These are phyloP conservation scores for Colletotrichum sp. DNA, from an alignment of 2,329 filamentous ascomycete species.

Conservation along the genomic window DNA sequence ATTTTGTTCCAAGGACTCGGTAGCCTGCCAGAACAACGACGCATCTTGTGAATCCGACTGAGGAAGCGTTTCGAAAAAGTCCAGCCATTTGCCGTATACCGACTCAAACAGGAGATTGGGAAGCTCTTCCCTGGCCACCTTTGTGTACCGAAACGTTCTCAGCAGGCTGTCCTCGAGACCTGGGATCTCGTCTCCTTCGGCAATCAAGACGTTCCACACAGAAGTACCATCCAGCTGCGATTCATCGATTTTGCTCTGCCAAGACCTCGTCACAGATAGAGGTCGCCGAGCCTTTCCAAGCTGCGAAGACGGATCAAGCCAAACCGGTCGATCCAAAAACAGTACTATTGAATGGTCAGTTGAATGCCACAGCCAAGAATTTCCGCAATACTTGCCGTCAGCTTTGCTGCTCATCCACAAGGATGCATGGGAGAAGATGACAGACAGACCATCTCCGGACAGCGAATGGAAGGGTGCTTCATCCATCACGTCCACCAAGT, in stretches of 20 bases:
- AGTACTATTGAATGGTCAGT: constrained; percentile 28
- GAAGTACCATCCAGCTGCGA: constrained; percentile 18
- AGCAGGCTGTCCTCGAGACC: constrained; percentile 17
- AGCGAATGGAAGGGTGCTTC: constrained; percentile 23
- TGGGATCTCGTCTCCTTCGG: constrained; percentile 13
- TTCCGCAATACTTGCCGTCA: constrained; percentile 7
- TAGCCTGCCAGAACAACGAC: constrained; percentile 33
- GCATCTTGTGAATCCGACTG: not conserved
- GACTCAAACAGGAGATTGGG: constrained; percentile 23
- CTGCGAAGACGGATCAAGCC: constrained; percentile 22
- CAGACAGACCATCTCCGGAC: constrained; percentile 25
- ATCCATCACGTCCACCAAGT: constrained; percentile 23
- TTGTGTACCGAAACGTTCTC: not conserved
- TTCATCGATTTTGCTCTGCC: constrained; percentile 19
- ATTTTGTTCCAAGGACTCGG: constrained; percentile 40
- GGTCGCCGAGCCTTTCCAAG: constrained; percentile 25
- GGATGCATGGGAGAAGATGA: constrained; percentile 37
- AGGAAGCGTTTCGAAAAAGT: constrained; percentile 32
- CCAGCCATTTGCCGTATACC: constrained; percentile 37
- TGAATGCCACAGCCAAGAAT: not conserved
- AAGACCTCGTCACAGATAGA: constrained; percentile 5
- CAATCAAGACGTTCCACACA: constrained; percentile 18
- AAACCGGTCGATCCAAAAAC: constrained; percentile 33
- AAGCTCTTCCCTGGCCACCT: constrained; percentile 10
- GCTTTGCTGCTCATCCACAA: constrained; percentile 34